A percentile compares a stretch with the other conserved stretches of the same genome.
Evolutionary conservation across 2,329 filamentous ascomycete species (phyloP).

Genomic region (Ceratocystis diversiconidia): DNA sequence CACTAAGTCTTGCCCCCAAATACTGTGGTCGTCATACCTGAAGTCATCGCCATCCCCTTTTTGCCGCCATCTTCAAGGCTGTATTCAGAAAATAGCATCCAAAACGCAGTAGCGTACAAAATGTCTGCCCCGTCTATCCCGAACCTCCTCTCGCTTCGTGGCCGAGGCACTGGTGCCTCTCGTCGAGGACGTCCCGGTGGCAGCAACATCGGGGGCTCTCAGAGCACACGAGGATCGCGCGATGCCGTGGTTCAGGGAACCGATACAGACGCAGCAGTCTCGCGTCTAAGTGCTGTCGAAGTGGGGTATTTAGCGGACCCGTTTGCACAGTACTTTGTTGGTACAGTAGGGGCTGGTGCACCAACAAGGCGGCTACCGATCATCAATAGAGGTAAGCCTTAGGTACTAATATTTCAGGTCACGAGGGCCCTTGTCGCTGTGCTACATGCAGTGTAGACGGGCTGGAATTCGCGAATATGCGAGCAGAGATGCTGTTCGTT

Average conservation of each 20-base stretch:
- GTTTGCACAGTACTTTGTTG: slow-evolving; percentile 58
- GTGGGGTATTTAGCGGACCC: slow-evolving; percentile 72
- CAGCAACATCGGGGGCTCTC: slow-evolving; percentile 26
- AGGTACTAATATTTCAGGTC: not conserved
- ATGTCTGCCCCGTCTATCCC: slow-evolving; percentile 68
- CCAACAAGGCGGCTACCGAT: slow-evolving; percentile 61
- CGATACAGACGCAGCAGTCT: slow-evolving; percentile 80
- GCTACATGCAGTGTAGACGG: not conserved
- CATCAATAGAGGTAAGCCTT: slow-evolving; percentile 68
- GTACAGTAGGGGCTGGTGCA: slow-evolving; percentile 27
- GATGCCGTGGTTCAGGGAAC: slow-evolving; percentile 76
- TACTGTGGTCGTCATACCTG: too few species aligned
- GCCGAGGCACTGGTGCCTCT: slow-evolving; percentile 21
- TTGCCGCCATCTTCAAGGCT: too few species aligned
- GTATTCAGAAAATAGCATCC: too few species aligned
- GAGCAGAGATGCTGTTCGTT: too few species aligned
- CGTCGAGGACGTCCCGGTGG: slow-evolving; percentile 31
- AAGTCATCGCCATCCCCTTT: too few species aligned
- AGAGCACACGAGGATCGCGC: slow-evolving; percentile 31
- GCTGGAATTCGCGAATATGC: not conserved
- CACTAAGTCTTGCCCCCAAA: too few species aligned
- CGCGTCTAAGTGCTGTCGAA: slow-evolving; percentile 74
- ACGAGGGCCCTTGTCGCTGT: not conserved
- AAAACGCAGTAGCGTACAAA: not conserved
- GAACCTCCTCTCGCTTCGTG: slow-evolving; percentile 51